Evolutionary conservation across 1,284 basidiomycete species (phyloP).

Genomic region (Paramarasmius palmivorus): DNA sequence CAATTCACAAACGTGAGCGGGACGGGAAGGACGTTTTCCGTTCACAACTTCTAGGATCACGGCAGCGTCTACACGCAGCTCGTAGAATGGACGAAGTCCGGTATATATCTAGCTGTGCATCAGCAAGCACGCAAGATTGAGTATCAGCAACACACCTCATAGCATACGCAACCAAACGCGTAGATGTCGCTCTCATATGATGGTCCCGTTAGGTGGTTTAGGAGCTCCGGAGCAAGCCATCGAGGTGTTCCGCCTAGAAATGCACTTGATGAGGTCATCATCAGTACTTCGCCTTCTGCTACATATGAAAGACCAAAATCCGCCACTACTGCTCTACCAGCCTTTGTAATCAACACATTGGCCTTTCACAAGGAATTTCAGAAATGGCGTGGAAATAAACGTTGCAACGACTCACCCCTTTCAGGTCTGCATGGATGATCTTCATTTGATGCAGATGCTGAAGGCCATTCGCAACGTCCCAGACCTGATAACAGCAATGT

Average conservation of each 20-base stretch:
- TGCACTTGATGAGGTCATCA: slow-evolving; percentile 9
- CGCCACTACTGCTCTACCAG: slow-evolving; percentile 27
- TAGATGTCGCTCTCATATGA: slow-evolving; percentile 26
- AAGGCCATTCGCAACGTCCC: slow-evolving; percentile 32
- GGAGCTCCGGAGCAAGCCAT: slow-evolving; percentile 25
- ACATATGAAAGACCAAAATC: slow-evolving; percentile 35
- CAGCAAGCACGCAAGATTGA: too few species aligned
- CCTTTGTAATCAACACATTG: slow-evolving; percentile 31
- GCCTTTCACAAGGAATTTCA: slow-evolving; percentile 20
- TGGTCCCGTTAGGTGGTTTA: slow-evolving; percentile 13
- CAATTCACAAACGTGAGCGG: too few species aligned
- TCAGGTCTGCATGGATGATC: slow-evolving; percentile 41
- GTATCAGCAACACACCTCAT: slow-evolving; percentile 7
- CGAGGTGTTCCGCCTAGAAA: slow-evolving; percentile 20
- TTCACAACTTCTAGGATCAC: too few species aligned
- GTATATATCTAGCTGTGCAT: too few species aligned
- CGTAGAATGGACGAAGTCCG: too few species aligned
- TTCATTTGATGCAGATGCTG: too few species aligned
- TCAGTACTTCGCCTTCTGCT: slow-evolving; percentile 14
- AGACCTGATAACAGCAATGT: slow-evolving; percentile 28
- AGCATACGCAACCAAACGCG: too few species aligned
- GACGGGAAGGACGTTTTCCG: too few species aligned
- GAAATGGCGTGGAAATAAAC: neutral
- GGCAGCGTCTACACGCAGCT: too few species aligned
- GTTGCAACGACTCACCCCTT: slow-evolving; percentile 28